phyloP scores from a whole-genome alignment of 2,329 filamentous ascomycete species.

The Pseudopithomyces chartarum region DNA sequence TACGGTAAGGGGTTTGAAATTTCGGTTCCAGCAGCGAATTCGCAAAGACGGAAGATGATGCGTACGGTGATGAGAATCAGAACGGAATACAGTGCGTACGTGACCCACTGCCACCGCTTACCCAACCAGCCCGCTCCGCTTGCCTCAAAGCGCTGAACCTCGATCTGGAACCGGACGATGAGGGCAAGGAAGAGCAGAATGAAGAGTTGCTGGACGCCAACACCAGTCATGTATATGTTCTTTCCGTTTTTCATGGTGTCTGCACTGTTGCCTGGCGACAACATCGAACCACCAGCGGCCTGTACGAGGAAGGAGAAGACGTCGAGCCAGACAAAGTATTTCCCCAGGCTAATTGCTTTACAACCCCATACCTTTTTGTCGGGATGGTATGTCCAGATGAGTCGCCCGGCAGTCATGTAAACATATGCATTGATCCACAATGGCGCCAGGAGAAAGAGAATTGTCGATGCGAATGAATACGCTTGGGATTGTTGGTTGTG shows the following conservation, averaged over 20 bases:
- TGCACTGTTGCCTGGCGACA: slow-evolving; percentile 29
- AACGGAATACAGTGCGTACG: slow-evolving; percentile 35
- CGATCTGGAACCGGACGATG: slow-evolving; percentile 26
- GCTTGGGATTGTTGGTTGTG: slow-evolving; percentile 44
- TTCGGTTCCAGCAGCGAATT: slow-evolving; percentile 57
- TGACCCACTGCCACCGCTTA: slow-evolving; percentile 26
- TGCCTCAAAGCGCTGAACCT: slow-evolving; percentile 12
- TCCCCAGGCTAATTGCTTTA: slow-evolving; percentile 45
- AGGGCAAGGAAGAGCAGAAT: slow-evolving; percentile 31
- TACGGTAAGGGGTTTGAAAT: slow-evolving; percentile 52
- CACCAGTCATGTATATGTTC: slow-evolving; percentile 48
- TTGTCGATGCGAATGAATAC: slow-evolving; percentile 40
- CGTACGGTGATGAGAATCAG: not conserved
- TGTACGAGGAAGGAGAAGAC: slow-evolving; percentile 54
- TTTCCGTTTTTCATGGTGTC: slow-evolving; percentile 45
- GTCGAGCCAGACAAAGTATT: slow-evolving; percentile 53
- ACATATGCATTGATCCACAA: slow-evolving; percentile 53
- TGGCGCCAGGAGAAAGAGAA: slow-evolving; percentile 53
- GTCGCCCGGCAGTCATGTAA: slow-evolving; percentile 47
- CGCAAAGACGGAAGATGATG: slow-evolving; percentile 61
- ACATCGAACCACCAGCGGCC: slow-evolving; percentile 45
- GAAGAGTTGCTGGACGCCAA: slow-evolving; percentile 35
- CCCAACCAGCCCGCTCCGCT: not conserved
- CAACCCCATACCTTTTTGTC: slow-evolving; percentile 41
- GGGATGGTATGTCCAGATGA: slow-evolving; percentile 48